Base-by-base conservation (phyloP, 2,329 filamentous ascomycete genomes). In the Botrytis fabae region DNA sequence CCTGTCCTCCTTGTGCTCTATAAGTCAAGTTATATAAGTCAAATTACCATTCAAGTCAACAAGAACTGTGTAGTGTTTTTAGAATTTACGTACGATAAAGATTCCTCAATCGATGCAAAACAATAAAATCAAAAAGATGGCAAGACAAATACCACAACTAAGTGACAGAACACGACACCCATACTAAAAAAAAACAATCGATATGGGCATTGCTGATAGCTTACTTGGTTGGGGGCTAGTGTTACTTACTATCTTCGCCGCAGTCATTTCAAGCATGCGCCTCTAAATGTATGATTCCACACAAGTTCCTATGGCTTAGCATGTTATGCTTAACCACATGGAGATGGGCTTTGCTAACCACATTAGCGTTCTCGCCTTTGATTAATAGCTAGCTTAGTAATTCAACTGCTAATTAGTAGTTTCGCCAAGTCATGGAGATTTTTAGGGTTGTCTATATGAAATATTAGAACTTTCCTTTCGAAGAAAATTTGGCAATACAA, bases 391-490 rank as follows among this genome's bases (percentile, higher is more conserved):
- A 14, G n/a, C 6, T 54, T 28, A 18, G n/a, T 4, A 54, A n/a
- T 8, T 3, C 0, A 3, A 28, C 5, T 6, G 14, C n/a, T 7
- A 28, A 57, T 57, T 1, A 14, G 6, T 3, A 8, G 8, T 57
- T 0, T 28, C 51, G 18, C 28, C 14, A 57, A 57, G n/a, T 57
- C 51, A 57, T 32, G 6, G 2, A 1, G 6, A 2, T 18, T 18
- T 54, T 57, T 57, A 57, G 0, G n/a, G 51, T 3, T 18, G 2
- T 51, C 25, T 54, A 5, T 54, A 16, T 14, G 42, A 44, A 16
- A 44, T 44, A 16, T 44, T 16, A 5, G 4, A 44, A 44, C 12
- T 16, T 44, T 44, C 42, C 9, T 44, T 44, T 44, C 14, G 42
- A 44, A 14, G 12, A 16, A 44, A 44, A 16, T 51, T n/a, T 57